Conservation (phyloP, 345 rosid genomes). For the Salix koriyanagi region DNA sequence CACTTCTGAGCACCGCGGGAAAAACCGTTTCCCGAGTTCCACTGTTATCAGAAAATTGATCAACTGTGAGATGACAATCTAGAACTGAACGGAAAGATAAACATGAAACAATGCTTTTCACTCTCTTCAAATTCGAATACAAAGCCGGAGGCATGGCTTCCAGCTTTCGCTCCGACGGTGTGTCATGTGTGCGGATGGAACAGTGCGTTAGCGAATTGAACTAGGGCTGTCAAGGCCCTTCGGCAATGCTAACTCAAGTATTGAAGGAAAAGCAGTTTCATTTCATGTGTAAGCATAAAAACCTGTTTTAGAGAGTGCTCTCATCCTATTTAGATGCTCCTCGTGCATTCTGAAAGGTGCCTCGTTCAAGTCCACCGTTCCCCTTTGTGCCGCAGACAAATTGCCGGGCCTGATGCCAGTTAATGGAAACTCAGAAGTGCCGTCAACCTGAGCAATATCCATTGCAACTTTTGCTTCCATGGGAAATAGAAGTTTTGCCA, state of each 20-base stretch:
- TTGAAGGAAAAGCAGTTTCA: not conserved
- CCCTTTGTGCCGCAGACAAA: conserved; percentile 31
- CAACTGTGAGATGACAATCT: not conserved
- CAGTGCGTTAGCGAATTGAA: too few relatives aligned
- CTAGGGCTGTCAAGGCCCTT: too few relatives aligned
- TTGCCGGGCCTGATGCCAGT: conserved; percentile 34
- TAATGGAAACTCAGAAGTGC: conserved; percentile 58
- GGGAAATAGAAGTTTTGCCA: conserved; percentile 77
- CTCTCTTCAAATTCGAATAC: too few relatives aligned
- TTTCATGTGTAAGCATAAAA: not conserved
- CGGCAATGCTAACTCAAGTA: not conserved
- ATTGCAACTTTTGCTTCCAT: conserved; percentile 66
- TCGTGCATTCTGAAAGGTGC: conserved; percentile 60
- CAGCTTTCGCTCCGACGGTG: too few relatives aligned
- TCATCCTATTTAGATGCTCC: conserved; percentile 61
- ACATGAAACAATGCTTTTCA: too few relatives aligned
- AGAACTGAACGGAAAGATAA: not conserved
- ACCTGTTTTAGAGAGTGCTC: conserved; percentile 73
- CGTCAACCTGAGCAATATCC: conserved; percentile 61
- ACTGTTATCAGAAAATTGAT: conserved; percentile 36
- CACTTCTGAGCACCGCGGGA: conserved; percentile 68
- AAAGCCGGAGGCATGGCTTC: too few relatives aligned
- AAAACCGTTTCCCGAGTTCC: conserved; percentile 68
- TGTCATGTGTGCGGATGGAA: too few relatives aligned
- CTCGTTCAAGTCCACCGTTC: conserved; percentile 56